These are phyloP conservation scores for Phytophthora boehmeriae DNA, from an alignment of 352 stramenopile genomes.

Conservation along the genomic window DNA sequence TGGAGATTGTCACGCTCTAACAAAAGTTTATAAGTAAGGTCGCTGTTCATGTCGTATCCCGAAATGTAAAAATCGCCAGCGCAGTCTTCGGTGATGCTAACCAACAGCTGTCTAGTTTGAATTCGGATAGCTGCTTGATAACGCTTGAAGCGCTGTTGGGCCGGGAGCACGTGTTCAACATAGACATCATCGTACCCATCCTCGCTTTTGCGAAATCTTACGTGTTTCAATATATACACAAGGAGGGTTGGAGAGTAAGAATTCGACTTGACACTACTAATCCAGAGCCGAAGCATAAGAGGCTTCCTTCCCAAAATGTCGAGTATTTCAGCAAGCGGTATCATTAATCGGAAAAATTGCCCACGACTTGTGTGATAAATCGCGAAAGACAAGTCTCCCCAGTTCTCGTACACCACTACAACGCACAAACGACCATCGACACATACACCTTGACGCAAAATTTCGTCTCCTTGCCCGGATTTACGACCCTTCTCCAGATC, in stretches of 20 bases:
- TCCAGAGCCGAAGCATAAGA: conserved; percentile 62
- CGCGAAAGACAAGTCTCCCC: conserved; percentile 64
- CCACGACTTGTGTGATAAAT: conserved; percentile 57
- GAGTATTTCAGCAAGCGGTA: conserved; percentile 46
- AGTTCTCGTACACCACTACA: conserved; percentile 77
- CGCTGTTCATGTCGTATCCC: conserved; percentile 48
- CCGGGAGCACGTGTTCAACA: conserved; percentile 12
- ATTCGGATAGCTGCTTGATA: conserved; percentile 42
- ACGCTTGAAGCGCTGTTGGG: conserved; percentile 15
- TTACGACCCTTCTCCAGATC: conserved; percentile 64
- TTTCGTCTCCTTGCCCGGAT: conserved; percentile 69
- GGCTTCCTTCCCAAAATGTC: conserved; percentile 41
- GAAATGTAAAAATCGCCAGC: conserved; percentile 51
- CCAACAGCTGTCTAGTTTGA: conserved; percentile 48
- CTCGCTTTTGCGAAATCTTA: conserved; percentile 29
- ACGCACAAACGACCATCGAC: conserved; percentile 59
- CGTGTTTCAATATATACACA: conserved; percentile 45
- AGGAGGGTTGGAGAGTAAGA: conserved; percentile 58
- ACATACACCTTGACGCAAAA: conserved; percentile 57
- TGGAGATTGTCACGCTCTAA: conserved; percentile 60
- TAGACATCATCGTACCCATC: conserved; percentile 19
- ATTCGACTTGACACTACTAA: conserved; percentile 75
- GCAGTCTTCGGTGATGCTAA: conserved; percentile 46
- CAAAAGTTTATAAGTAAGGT: conserved; percentile 45
- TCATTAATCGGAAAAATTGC: conserved; percentile 33